phyloP scores from a whole-genome alignment of 768 basidiomycete species.

The Candolleomyces aberdarensis region DNA sequence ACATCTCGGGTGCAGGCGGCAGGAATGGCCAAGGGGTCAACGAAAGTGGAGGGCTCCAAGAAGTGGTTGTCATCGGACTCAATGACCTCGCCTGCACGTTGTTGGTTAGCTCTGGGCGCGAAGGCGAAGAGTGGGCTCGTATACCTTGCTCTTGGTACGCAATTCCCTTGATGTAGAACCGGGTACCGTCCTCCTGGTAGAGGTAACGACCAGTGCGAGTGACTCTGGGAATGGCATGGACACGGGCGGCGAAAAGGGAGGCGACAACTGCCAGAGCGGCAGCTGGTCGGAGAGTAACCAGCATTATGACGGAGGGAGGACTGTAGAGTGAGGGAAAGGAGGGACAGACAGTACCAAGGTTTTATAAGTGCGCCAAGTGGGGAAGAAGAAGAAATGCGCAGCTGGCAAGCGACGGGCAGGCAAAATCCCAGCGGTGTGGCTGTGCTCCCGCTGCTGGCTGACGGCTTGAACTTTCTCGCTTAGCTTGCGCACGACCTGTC shows the following conservation, averaged over 20 bases:
- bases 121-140: conserved; percentile 1
- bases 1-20: conserved; percentile 75
- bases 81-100: conserved; percentile 37
- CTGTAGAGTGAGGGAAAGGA: conserved; percentile 4
- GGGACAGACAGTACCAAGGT: background rate
- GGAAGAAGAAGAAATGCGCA: conserved; percentile 5
- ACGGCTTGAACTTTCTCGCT: conserved; percentile 2
- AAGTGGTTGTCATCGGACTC: conserved; percentile 56
- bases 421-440: conserved; percentile 1
- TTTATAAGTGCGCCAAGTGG: background rate
- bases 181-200: conserved; percentile 66
- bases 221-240: conserved; percentile 67
- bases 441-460: background rate
- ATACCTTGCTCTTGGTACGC: conserved; percentile 83
- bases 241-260: conserved; percentile 42
- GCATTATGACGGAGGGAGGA: conserved; percentile 19
- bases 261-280: conserved; percentile 37
- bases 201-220: conserved; percentile 76
- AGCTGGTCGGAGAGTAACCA: conserved; percentile 23
- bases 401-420: background rate
- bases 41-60: conserved; percentile 68
- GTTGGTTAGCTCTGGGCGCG: conserved; percentile 3
- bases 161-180: conserved; percentile 88
- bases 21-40: conserved; percentile 72
- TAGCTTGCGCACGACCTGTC: background rate